These are phyloP conservation scores for Fusarium sterilihyphosum DNA, from an alignment of 2,329 filamentous ascomycete genomes.

Conservation along the genomic window DNA sequence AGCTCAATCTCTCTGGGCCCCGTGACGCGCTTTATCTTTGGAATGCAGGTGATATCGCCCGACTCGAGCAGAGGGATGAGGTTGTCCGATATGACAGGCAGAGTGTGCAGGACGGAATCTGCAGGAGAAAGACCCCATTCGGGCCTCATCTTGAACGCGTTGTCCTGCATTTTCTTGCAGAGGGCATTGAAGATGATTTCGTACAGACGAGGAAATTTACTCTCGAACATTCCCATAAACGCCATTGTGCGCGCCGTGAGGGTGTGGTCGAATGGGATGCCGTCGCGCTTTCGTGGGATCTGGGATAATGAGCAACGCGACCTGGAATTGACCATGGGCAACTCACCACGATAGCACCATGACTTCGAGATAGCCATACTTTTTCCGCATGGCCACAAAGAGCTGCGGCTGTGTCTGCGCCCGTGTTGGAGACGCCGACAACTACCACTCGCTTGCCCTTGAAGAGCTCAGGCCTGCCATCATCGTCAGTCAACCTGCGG, in stretches of 20 bases:
- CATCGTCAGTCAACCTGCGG: neutral
- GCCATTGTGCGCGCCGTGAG: conserved; percentile 48
- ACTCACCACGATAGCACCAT: conserved; percentile 50
- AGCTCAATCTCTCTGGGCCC: conserved; percentile 43
- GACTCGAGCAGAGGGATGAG: conserved; percentile 49
- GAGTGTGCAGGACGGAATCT: conserved; percentile 35
- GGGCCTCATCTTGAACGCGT: conserved; percentile 38
- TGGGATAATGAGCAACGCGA: neutral
- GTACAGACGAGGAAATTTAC: conserved; percentile 31
- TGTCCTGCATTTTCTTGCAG: conserved; percentile 35
- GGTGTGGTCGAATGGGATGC: conserved; percentile 48
- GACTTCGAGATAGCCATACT: conserved; percentile 54
- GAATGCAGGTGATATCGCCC: conserved; percentile 48
- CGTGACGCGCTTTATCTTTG: conserved; percentile 39
- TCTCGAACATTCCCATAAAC: conserved; percentile 45
- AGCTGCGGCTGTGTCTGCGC: conserved; percentile 43
- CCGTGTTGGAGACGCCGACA: conserved; percentile 54
- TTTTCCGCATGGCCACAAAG: conserved; percentile 49
- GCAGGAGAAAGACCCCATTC: conserved; percentile 45
- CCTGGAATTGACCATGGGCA: neutral
- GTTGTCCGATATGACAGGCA: conserved; percentile 43
- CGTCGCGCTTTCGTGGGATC: conserved; percentile 47
- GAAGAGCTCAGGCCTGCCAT: conserved; percentile 45
- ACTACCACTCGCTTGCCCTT: conserved; percentile 55
- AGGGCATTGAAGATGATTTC: conserved; percentile 40